Base-by-base conservation (phyloP, 371 early-diverging fungal species). In the Chytridiales sp. region DNA sequence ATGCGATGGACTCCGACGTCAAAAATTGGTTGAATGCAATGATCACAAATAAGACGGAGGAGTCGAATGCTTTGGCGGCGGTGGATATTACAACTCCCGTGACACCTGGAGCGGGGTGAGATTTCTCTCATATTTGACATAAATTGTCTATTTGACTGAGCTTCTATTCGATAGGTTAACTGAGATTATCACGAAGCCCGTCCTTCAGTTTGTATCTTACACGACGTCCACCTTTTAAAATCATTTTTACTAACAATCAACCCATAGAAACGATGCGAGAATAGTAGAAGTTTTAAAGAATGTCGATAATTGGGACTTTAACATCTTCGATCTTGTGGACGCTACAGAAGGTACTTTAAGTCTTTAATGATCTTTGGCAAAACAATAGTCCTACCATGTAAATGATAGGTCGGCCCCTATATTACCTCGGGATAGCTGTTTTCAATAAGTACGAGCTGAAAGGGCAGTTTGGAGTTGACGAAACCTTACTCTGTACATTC, bases 261-360 rank as follows among this genome's bases (percentile, higher is more conserved):
- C n/a, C n/a, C 36, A 24, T n/a, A 39, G 34, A 8, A 50, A 43
- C 56, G 65, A 60, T 15, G 29, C 56, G 2, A 44, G 52, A 34
- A 60, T 67, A 17, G 24, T 35, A 11, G 64, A 69, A 9, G 46
- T 61, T 0, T 56, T 77, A 15, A 47, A 62, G 24, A 49, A 48
- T 13, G 55, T 73, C 15, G 68, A 74, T 26, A 46, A 34, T 17
- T 79, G 78, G 78, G 74, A 76, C 31, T 79, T 78, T 62, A 59
- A 74, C 39, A 47, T 77, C 19, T 78, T 79, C 48, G 70, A 69
- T 35, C 65, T 76, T 0, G 63, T 61, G 15, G 61, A 69, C 22
- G 53, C 68, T 1, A 76, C 77, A 27, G 62, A 71, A 19, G 71
- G 75, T 38, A 11, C 53, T 29, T 24, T 3, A 31, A 27, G 11